These are phyloP conservation scores for Fusarium siculi DNA, from an alignment of 2,329 filamentous ascomycete species.

Conservation along the genomic window DNA sequence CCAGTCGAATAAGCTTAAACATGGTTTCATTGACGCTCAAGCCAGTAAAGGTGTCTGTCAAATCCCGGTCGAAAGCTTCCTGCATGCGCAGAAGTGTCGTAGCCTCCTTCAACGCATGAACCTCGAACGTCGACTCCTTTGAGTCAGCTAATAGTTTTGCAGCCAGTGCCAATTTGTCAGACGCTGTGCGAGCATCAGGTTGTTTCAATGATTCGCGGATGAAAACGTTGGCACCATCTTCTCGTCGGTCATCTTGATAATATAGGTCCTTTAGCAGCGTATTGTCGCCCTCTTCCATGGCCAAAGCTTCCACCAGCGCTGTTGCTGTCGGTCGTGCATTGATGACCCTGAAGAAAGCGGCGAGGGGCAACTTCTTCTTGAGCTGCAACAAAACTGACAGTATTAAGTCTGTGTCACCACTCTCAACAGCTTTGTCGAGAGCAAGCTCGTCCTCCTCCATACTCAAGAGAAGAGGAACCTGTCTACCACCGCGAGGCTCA, in stretches of 20 bases:
- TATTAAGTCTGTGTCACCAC: slow-evolving; percentile 93
- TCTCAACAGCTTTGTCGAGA: slow-evolving; percentile 95
- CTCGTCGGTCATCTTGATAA: slow-evolving; percentile 93
- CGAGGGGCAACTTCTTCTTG: slow-evolving; percentile 89
- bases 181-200: slow-evolving; percentile 73
- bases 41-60: slow-evolving; percentile 80
- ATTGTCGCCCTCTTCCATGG: slow-evolving; percentile 76
- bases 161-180: slow-evolving; percentile 90
- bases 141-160: slow-evolving; percentile 85
- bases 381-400: slow-evolving; percentile 87
- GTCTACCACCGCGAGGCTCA: slow-evolving; percentile 92
- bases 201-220: slow-evolving; percentile 84
- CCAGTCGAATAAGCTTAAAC: slow-evolving; percentile 84
- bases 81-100: slow-evolving; percentile 84
- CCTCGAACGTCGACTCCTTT: slow-evolving; percentile 80
- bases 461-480: slow-evolving; percentile 89
- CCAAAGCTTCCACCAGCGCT: slow-evolving; percentile 87
- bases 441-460: slow-evolving; percentile 98
- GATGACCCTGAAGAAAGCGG: slow-evolving; percentile 91
- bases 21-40: slow-evolving; percentile 92
- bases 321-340: slow-evolving; percentile 87
- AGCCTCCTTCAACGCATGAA: slow-evolving; percentile 81
- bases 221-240: slow-evolving; percentile 89
- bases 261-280: slow-evolving; percentile 91
- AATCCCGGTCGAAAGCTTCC: slow-evolving; percentile 85